These are phyloP conservation scores for Fulvia fulva DNA, from an alignment of 2,329 filamentous ascomycete species.

Conservation along the genomic window DNA sequence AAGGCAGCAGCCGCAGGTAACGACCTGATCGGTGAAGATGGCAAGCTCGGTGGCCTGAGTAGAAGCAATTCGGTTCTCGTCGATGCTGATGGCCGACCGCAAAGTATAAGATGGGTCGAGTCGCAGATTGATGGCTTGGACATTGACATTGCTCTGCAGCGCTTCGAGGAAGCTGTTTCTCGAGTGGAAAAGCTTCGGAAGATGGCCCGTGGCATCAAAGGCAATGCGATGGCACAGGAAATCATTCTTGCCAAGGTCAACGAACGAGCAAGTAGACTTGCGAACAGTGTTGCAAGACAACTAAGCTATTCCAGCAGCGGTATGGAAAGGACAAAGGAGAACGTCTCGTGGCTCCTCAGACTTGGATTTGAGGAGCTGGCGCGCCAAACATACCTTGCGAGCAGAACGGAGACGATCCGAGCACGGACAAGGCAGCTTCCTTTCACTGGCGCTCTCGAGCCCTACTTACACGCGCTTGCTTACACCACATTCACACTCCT, in stretches of 20 bases:
- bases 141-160: constrained; percentile 88
- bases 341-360: constrained; percentile 78
- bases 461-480: constrained; percentile 92
- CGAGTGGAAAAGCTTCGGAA: constrained; percentile 80
- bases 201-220: constrained; percentile 74
- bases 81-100: constrained; percentile 93
- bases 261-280: constrained; percentile 75
- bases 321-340: constrained; percentile 70
- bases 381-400: constrained; percentile 77
- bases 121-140: constrained; percentile 92
- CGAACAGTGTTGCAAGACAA: constrained; percentile 72
- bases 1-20: constrained; percentile 33
- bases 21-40: constrained; percentile 40
- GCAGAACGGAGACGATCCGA: constrained; percentile 72
- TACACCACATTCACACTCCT: constrained; percentile 95
- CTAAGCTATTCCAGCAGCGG: constrained; percentile 75
- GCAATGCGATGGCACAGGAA: constrained; percentile 81
- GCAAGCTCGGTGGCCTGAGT: constrained; percentile 21
- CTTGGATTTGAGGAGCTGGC: constrained; percentile 89
- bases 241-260: constrained; percentile 90
- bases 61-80: constrained; percentile 62
- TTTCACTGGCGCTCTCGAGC: constrained; percentile 87
- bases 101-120: constrained; percentile 94
- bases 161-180: constrained; percentile 77
- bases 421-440: constrained; percentile 85